Conservation (phyloP, 169 alveolate species). For the Cryptosporidium muris region DNA sequence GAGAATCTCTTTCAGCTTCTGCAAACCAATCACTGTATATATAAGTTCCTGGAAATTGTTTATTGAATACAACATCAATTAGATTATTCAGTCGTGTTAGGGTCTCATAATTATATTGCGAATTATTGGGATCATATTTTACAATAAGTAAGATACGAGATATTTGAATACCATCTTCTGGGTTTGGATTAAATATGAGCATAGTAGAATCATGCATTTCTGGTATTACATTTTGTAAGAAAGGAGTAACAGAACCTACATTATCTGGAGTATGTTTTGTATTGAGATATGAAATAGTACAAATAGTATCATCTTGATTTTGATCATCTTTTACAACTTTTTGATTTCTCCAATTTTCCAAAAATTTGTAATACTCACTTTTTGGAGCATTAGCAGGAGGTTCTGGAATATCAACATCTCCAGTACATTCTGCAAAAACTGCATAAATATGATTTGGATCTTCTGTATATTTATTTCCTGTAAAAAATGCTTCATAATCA, state of each 20-base stretch:
- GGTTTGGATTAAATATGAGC: conserved; percentile 55
- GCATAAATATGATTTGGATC: conserved; percentile 58
- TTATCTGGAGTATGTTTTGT: conserved; percentile 17
- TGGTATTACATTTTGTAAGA: conserved; percentile 46
- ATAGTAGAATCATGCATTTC: conserved; percentile 68
- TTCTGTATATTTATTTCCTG: conserved; percentile 22
- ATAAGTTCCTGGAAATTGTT: conserved; percentile 63
- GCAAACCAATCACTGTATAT: conserved; percentile 67
- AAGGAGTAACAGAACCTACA: conserved; percentile 23
- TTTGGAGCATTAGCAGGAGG: conserved; percentile 53
- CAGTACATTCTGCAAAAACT: conserved; percentile 46
- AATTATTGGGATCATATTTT: conserved; percentile 32
- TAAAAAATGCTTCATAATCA: conserved; percentile 41
- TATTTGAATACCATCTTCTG: conserved; percentile 34
- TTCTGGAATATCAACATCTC: conserved; percentile 28
- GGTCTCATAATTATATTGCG: conserved; percentile 48
- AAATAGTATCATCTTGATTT: conserved; percentile 55
- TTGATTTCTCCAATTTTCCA: conserved; percentile 47
- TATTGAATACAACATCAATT: conserved; percentile 31
- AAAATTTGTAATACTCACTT: conserved; percentile 29
- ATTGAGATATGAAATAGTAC: conserved; percentile 33
- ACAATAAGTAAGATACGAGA: conserved; percentile 53
- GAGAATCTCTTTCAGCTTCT: conserved; percentile 52
- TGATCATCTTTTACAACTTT: conserved; percentile 44
- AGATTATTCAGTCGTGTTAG: conserved; percentile 25